Base-by-base conservation (phyloP, 2,329 filamentous ascomycete species). In the Colletotrichum sidae region DNA sequence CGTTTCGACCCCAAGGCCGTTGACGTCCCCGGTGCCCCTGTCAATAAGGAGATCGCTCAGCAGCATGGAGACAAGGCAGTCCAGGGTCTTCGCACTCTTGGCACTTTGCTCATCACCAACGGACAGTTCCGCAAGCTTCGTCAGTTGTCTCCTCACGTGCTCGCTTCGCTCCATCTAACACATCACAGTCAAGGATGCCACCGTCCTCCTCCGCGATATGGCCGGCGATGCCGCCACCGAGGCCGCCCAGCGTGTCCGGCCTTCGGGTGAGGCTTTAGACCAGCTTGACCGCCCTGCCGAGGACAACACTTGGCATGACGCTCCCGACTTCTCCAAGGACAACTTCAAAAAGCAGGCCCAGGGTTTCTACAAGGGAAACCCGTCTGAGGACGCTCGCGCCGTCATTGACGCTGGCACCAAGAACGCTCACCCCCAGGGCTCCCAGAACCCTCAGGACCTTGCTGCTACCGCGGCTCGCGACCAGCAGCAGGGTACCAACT, bases 301-400 rank as follows among this genome's bases (percentile, higher is more conserved):
- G 15, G 94, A 97, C 73, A 96, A 98, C 79, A 92, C 90, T 13
- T 99, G 96, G 96, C 93, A 97, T 72, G 94, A 97, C 63, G 86
- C 88, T 47, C 94, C 94, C 3, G 84, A 96, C 68, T 74, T 97
- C 53, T 91, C 89, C 69, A 90, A 87, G 76, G 87, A 89, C 2
- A 88, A 85, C 61, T 68, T 96, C 60, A 92, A 88, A 80, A 83
- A 87, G 15, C 90, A 94, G 75, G 75, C 91, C 13, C 90, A 91
- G 76, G 83, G 83, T 15, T 74, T 87, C 62, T 89, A 90, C 77
- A 83, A 84, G 70, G 81, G 85, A 70, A 78, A 82, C 67, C 78
- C 78, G 38, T 80, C 81, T 68, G 79, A 88, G 61, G 90, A 95
- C 69, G 82, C 85, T 2, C 80, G 88, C 71, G 84, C 90, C 35